These are phyloP conservation scores for Quercus aquifolioides DNA, from an alignment of 306 rosid species.

Conservation along the genomic window DNA sequence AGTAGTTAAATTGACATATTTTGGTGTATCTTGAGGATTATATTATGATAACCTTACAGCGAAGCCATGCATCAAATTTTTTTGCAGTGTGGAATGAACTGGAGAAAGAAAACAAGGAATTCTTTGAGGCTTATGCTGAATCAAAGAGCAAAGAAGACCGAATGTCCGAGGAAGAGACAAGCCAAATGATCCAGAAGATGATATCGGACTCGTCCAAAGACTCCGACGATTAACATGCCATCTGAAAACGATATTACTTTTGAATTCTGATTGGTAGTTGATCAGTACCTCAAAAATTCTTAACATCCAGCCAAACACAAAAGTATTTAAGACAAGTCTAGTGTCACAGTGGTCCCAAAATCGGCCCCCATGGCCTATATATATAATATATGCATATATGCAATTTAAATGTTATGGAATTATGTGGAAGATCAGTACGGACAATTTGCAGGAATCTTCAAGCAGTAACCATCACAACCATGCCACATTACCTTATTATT, in stretches of 20 bases:
- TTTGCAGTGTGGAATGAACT: slow-evolving; percentile 88
- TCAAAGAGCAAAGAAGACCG: slow-evolving; percentile 53
- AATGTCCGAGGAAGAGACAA: slow-evolving; percentile 89
- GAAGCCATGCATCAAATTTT: neutral
- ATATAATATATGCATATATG: too few species aligned
- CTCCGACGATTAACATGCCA: slow-evolving; percentile 24
- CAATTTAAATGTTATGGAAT: too few species aligned
- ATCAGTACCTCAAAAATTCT: neutral
- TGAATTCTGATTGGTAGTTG: slow-evolving; percentile 1
- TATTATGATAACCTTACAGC: neutral
- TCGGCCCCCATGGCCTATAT: too few species aligned
- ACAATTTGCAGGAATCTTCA: neutral
- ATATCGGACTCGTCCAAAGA: slow-evolving; percentile 66
- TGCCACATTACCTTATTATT: too few species aligned
- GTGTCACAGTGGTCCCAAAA: neutral
- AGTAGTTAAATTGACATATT: too few species aligned
- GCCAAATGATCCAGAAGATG: slow-evolving; percentile 66
- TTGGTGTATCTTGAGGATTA: neutral
- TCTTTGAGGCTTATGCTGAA: slow-evolving; percentile 68
- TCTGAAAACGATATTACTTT: slow-evolving; percentile 32
- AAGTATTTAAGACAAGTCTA: neutral
- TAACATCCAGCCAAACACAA: slow-evolving; percentile 6
- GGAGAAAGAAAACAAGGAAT: slow-evolving; percentile 84
- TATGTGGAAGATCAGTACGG: neutral
- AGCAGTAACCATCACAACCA: neutral